phyloP scores from a whole-genome alignment of 495 filamentous ascomycete species.

The Aspergillus affinis region DNA sequence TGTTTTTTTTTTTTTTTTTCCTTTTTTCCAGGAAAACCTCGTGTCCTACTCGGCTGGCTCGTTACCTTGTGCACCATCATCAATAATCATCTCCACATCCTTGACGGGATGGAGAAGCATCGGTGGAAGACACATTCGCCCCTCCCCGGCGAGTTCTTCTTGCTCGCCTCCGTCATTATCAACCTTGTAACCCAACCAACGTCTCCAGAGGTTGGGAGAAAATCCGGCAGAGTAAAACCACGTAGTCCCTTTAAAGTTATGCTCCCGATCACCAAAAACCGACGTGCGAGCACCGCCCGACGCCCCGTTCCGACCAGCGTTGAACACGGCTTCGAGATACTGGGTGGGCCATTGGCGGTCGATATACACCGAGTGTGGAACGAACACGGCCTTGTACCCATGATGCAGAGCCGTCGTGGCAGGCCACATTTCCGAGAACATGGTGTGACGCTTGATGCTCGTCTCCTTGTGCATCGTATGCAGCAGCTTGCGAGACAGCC shows the following conservation, averaged over 20 bases:
- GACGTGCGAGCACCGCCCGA: conserved; percentile 68
- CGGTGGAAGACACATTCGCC: conserved; percentile 89
- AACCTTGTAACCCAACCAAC: conserved; percentile 84
- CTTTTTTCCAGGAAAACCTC: background rate
- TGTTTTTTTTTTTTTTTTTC: background rate
- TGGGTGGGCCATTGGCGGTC: conserved; percentile 84
- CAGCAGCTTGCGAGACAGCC: conserved; percentile 80
- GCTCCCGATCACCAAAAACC: conserved; percentile 83
- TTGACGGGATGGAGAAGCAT: conserved; percentile 96
- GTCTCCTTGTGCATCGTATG: conserved; percentile 89
- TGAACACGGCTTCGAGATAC: conserved; percentile 80
- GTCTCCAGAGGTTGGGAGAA: conserved; percentile 74
- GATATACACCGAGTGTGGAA: conserved; percentile 86
- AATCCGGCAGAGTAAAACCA: conserved; percentile 97
- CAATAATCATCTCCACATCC: conserved; percentile 74
- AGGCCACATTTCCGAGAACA: conserved; percentile 97
- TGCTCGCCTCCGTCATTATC: conserved; percentile 86
- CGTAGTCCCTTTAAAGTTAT: conserved; percentile 83
- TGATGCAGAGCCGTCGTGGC: conserved; percentile 84
- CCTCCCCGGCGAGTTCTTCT: conserved; percentile 72
- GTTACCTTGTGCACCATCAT: conserved; percentile 36
- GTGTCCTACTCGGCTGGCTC: background rate
- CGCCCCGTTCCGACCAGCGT: conserved; percentile 80
- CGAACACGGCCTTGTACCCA: conserved; percentile 92
- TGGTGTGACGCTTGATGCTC: conserved; percentile 73